Base-by-base conservation (phyloP, 2,329 filamentous ascomycete genomes). In the Chaetomium strumarium region DNA sequence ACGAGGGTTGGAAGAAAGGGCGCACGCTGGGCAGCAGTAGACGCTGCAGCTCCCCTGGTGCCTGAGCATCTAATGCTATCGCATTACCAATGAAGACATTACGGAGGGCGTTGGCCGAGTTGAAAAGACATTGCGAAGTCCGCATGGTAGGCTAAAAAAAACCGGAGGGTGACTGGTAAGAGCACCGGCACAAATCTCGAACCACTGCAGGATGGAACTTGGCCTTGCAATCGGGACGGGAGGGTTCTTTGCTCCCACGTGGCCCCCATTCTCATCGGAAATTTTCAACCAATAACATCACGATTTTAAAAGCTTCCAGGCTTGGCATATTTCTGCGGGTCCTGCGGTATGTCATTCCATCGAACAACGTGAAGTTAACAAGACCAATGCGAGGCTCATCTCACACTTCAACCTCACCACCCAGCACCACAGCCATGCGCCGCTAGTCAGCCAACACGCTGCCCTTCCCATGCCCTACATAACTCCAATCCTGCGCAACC, bases 21-120 rank as follows among this genome's bases (percentile, higher is more conserved):
- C 45, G 10, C 5, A 55, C 12, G 13, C 54, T 29, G 16, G 58
- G 58, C 5, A 58, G 17, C 11, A 62, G 41, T 34, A 59, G 30
- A 20, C 56, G 58, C 5, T 51, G 58, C 7, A 62, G 49, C 12
- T 53, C 34, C 65, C 62, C 42, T 57, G 58, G 39, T 55, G 62
- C 33, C 14, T 56, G 39, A 56, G 62, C 33, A 14, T 56, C 55
- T 3, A 49, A 68, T 63, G 57, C 63, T 60, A 47, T 68, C n/a
- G 53, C 52, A 52, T 54, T 68, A 43, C 67, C 66, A 58, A 78
- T 58, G 58, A 79, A 76, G 44, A 77, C 72, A 49, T 70, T 67
- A 42, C 72, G 70, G 5, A 80, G 70, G 55, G 75, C 74, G 34
- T 67, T 60, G n/a, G 71, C 70, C 47, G 74, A 70, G 57, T 69